A percentile compares a stretch with the other conserved stretches of the same genome.
These are phyloP conservation scores for Pichia sp. DNA, from an alignment of 1,139 yeast genomes.

Conservation along the genomic window DNA sequence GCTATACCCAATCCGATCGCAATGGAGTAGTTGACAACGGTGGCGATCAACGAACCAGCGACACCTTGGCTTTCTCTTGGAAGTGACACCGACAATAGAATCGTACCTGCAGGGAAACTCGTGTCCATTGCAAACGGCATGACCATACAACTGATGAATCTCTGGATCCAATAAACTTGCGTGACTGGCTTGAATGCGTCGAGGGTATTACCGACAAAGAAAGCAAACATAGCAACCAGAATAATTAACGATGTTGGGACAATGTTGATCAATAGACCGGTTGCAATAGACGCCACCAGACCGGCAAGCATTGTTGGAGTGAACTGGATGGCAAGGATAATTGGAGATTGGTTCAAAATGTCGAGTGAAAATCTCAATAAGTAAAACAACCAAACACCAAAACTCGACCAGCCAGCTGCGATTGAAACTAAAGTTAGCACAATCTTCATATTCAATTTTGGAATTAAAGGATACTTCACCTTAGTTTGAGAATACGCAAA, in stretches of 20 bases:
- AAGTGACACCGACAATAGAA: slow-evolving; percentile 48
- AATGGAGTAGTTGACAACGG: slow-evolving; percentile 61
- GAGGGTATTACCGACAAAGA: slow-evolving; percentile 40
- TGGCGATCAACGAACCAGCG: slow-evolving; percentile 62
- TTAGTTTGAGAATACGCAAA: slow-evolving; percentile 17
- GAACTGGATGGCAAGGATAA: slow-evolving; percentile 40
- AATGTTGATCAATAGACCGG: slow-evolving; percentile 40
- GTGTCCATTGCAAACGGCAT: slow-evolving; percentile 63
- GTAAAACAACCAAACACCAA: slow-evolving; percentile 58
- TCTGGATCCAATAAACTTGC: slow-evolving; percentile 54
- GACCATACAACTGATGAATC: slow-evolving; percentile 47
- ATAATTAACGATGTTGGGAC: slow-evolving; percentile 44
- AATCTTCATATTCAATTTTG: slow-evolving; percentile 41
- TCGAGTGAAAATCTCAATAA: slow-evolving; percentile 24
- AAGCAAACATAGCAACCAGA: slow-evolving; percentile 45
- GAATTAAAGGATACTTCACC: slow-evolving; percentile 41
- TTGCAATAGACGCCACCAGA: slow-evolving; percentile 42
- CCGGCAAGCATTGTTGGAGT: slow-evolving; percentile 45
- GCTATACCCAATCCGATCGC: slow-evolving; percentile 65
- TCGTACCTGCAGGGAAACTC: slow-evolving; percentile 62
- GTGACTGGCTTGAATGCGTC: slow-evolving; percentile 46
- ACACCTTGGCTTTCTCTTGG: slow-evolving; percentile 60
- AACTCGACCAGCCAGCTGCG: slow-evolving; percentile 59
- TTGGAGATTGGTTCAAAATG: slow-evolving; percentile 29
- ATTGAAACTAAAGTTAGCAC: slow-evolving; percentile 48